Base-by-base conservation (phyloP, 371 early-diverging fungal genomes). In the Mortierella sp. region DNA sequence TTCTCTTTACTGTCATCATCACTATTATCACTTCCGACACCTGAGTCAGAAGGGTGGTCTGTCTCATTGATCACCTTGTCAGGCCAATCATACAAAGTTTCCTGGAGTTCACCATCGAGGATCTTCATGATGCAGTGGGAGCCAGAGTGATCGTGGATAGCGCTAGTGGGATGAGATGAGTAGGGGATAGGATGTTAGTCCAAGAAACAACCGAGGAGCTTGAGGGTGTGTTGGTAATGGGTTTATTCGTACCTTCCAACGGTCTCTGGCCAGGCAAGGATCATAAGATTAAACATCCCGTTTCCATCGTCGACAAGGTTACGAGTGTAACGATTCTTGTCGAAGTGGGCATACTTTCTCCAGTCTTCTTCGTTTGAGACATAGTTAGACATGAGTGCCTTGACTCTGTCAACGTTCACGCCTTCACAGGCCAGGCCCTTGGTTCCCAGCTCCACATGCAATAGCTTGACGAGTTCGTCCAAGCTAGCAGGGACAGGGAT, bases 111-210 rank as follows among this genome's bases (percentile, higher is more conserved):
- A 3, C 97, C 97, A 63, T 93, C 94, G 19, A 97, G 87, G 41
- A 97, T 86, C 82, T 97, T 97, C 94, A 97, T 94, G 69, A 96
- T 86, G 85, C 98, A 97, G 84, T 97, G 98, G 53, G 96, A 92
- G 59, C 91, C 91, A n/a, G 95, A 82, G 79, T 97, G 98, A 84
- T 97, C 95, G 81, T 97, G 97, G 81, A 97, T 96, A 47, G 97
- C 94, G 74, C 96, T 95, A 59, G 10, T 38, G 38, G 38, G n/a
- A 38, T 19, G 28, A 40, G 41, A 7, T 19, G 22, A 33, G 10
- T 16, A 21, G 47, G 22, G 13, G 40, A 55, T 3, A 15, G 3
- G n/a, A 19, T 19, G 19, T 7, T 33, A 13, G 40, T 16, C 5
- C 7, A 2, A 9, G 45, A 16, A 43, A 24, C 19, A 43, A 57